Evolutionary conservation across 2,329 filamentous ascomycete species (phyloP).

Genomic region (Ophiostoma quercus): DNA sequence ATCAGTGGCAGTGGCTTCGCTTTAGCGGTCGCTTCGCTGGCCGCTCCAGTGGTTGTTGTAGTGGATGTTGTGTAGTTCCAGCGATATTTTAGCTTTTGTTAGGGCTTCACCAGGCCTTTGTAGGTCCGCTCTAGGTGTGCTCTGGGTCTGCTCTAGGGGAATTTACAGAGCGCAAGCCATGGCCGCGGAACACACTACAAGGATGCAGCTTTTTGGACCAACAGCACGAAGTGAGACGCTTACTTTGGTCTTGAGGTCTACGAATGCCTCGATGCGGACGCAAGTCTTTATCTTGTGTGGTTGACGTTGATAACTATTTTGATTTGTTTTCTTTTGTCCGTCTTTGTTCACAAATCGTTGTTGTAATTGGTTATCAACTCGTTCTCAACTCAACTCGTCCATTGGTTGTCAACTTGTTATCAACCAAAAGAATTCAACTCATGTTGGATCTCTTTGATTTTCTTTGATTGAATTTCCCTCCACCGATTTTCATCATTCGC

Average conservation of each 20-base stretch:
- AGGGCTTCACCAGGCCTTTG: background rate
- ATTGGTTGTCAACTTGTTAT: no score
- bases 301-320: no score
- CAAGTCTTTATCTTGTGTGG: background rate
- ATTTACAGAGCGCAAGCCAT: background rate
- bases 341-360: no score
- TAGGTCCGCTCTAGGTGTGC: background rate
- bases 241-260: background rate
- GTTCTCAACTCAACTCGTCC: no score
- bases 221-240: conserved; percentile 3
- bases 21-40: background rate
- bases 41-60: background rate
- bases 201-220: background rate
- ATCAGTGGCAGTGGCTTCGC: background rate
- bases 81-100: background rate
- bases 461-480: no score
- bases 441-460: no score
- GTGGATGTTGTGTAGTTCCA: background rate
- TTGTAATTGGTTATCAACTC: no score
- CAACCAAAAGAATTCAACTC: no score
- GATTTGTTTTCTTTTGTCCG: no score
- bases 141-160: background rate
- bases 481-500: no score
- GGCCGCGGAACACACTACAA: background rate
- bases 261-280: background rate